Evolutionary conservation across 192 early-diverging fungal species (phyloP).

Genomic region (Bifiguratus adelaidae): DNA sequence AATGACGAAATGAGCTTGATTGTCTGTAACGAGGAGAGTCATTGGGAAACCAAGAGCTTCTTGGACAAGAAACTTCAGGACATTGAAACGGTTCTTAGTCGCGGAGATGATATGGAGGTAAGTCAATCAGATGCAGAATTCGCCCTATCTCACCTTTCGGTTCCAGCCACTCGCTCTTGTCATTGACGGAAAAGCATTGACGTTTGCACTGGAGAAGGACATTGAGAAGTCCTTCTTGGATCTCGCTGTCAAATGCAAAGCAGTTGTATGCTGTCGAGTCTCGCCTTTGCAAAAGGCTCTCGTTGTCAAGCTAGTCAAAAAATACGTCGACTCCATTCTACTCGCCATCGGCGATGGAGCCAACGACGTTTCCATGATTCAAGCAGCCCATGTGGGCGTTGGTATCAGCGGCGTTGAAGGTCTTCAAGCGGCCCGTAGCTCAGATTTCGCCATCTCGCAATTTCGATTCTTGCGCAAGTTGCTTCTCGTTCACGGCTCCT

Average conservation of each 20-base stretch:
- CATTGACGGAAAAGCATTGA: conserved; percentile 90
- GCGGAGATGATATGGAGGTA: conserved; percentile 32
- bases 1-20: conserved; percentile 95
- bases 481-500: conserved; percentile 91
- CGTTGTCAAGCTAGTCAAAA: conserved; percentile 97
- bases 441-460: conserved; percentile 98
- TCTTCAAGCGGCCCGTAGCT: conserved; percentile 90
- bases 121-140: background rate
- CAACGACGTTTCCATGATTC: conserved; percentile 99
- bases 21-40: conserved; percentile 83
- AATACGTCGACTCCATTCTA: conserved; percentile 76
- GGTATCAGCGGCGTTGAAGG: conserved; percentile 96
- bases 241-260: conserved; percentile 85
- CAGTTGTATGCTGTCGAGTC: conserved; percentile 97
- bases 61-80: conserved; percentile 79
- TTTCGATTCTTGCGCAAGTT: conserved; percentile 93
- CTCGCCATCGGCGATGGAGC: conserved; percentile 98
- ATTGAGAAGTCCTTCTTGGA: conserved; percentile 73
- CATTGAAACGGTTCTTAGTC: conserved; percentile 42
- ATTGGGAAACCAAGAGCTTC: conserved; percentile 89
- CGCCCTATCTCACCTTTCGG: background rate
- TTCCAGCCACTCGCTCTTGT: conserved; percentile 70
- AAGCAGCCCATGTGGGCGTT: conserved; percentile 96
- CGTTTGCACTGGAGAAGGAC: conserved; percentile 87
- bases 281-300: conserved; percentile 97